Percentiles rank a stretch among this genome's conserved stretches.
These are phyloP conservation scores for Neopestalotiopsis rosae DNA, from an alignment of 2,329 filamentous ascomycete species.

Conservation along the genomic window DNA sequence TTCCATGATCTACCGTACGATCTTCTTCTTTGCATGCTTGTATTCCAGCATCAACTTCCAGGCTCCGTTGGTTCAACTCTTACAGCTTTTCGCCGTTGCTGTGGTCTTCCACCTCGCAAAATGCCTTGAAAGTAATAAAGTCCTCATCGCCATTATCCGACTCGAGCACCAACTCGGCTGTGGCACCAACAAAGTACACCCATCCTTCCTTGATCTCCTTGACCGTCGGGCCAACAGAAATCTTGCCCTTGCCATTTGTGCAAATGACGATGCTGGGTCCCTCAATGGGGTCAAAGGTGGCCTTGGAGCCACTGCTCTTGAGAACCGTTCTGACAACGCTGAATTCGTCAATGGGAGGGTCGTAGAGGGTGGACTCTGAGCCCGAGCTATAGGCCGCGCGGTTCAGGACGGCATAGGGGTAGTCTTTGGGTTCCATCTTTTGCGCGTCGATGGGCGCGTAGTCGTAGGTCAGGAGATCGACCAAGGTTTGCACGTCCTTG, in stretches of 20 bases:
- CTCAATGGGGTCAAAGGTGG: slow-evolving; percentile 83
- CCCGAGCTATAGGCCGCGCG: slow-evolving; percentile 79
- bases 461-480: slow-evolving; percentile 91
- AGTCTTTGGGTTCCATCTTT: slow-evolving; percentile 86
- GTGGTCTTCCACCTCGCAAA: slow-evolving; percentile 77
- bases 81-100: slow-evolving; percentile 37
- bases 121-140: slow-evolving; percentile 90
- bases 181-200: slow-evolving; percentile 86
- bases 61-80: not conserved
- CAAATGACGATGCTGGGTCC: slow-evolving; percentile 95
- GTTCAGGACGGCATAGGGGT: slow-evolving; percentile 85
- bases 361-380: slow-evolving; percentile 78
- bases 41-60: not conserved
- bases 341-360: slow-evolving; percentile 97
- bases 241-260: slow-evolving; percentile 80
- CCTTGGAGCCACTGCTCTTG: slow-evolving; percentile 75
- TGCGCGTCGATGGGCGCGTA: slow-evolving; percentile 95
- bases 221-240: slow-evolving; percentile 82
- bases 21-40: not conserved
- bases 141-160: slow-evolving; percentile 67
- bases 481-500: slow-evolving; percentile 91
- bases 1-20: not conserved
- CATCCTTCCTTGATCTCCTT: slow-evolving; percentile 76
- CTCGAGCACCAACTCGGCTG: slow-evolving; percentile 82
- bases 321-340: slow-evolving; percentile 83